Base-by-base conservation (phyloP, 805 yeast genomes). In the Wickerhamiella kazuoi region DNA sequence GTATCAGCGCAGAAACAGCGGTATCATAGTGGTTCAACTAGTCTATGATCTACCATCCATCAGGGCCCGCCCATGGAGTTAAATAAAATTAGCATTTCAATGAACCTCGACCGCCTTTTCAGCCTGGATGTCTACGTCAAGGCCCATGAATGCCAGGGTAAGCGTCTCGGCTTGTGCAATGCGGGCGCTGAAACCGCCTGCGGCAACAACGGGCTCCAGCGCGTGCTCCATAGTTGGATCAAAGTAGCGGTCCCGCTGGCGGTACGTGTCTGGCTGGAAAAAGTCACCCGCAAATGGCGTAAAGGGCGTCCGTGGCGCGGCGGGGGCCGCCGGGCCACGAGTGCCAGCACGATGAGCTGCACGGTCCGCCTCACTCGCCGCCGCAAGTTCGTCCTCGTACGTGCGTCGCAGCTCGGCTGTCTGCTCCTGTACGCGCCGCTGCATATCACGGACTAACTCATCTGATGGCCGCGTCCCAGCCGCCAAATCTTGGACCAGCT, bases 241-340 rank as follows among this genome's bases (percentile, higher is more conserved):
- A 41, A 64, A 66, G 53, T 78, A 79, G 17, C 56, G 53, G 14
- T 60, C 62, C 26, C 53, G 50, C 16, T 75, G 58, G 9, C 57
- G 61, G 58, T 73, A 84, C 21, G 69, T 64, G 39, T 65, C 64
- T 19, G 63, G 58, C 6, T 62, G 44, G 42, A 78, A 76, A 44
- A 90, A 67, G 59, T 87, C 97, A 34, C 96, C 96, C 52, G 77
- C 75, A 60, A 87, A 87, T 7, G 97, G 97, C 9, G 97, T 84
- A 56, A 86, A 87, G 15, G 97, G 97, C 4, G 68, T 62, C 14
- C 54, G 42, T 8, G 34, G 21, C 6, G 9, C 7, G 6, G 13
- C n/a, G 31, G 47, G 50, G n/a, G 14, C 30, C 6, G 49, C 44
- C 16, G 38, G 21, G 17, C 32, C 29, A 30, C 21, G 46, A 21